Evolutionary conservation across 805 yeast species (phyloP).

Genomic region (Tetrapisispora namnaoensis): DNA sequence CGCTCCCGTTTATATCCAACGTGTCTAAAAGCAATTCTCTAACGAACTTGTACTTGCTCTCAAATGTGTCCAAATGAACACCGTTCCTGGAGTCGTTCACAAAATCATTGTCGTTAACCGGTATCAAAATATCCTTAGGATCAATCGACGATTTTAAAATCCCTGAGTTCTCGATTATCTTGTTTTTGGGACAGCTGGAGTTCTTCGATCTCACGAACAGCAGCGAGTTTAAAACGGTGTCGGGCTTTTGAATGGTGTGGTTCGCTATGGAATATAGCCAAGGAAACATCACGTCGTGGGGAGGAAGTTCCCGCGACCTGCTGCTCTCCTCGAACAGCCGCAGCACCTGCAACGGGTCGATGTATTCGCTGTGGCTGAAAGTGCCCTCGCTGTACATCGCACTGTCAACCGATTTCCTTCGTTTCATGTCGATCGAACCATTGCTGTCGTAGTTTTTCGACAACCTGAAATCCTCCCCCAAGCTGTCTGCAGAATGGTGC

Average conservation of each 20-base stretch:
- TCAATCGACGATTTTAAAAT: slow-evolving; percentile 46
- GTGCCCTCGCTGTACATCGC: not conserved
- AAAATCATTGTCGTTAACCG: slow-evolving; percentile 10
- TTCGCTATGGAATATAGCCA: slow-evolving; percentile 78
- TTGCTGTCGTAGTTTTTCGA: not conserved
- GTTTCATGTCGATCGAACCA: not conserved
- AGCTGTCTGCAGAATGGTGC: not conserved
- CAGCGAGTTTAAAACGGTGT: not conserved
- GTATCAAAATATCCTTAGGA: slow-evolving; percentile 43
- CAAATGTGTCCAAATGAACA: not conserved
- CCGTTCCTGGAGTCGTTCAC: not conserved
- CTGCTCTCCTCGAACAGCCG: slow-evolving; percentile 8
- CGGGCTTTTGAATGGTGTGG: not conserved
- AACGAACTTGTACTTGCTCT: slow-evolving; percentile 1
- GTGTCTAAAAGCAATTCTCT: not conserved
- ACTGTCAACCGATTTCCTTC: slow-evolving; percentile 1
- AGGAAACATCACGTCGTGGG: slow-evolving; percentile 65
- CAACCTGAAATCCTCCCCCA: not conserved
- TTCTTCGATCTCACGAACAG: slow-evolving; percentile 2
- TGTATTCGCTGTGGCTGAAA: not conserved
- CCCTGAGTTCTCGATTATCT: slow-evolving; percentile 27
- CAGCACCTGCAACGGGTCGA: slow-evolving; percentile 6
- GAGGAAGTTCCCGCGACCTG: slow-evolving; percentile 37
- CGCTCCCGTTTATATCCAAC: slow-evolving; percentile 16
- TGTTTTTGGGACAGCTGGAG: not conserved